These are phyloP conservation scores for Yarrowia bubula DNA, from an alignment of 805 yeast genomes.

Conservation along the genomic window DNA sequence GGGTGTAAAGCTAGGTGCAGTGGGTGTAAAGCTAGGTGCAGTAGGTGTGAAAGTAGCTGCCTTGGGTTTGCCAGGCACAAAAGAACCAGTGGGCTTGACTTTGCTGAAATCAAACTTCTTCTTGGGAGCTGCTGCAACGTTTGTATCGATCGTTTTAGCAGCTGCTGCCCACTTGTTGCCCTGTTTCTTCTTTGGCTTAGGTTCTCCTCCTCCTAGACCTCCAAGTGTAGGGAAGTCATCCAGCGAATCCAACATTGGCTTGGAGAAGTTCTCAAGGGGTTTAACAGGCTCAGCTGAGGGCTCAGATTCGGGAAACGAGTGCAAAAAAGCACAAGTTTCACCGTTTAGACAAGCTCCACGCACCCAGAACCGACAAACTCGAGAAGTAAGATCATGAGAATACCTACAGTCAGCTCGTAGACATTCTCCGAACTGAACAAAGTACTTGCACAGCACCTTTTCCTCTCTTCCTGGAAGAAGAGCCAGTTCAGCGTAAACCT, in stretches of 20 bases:
- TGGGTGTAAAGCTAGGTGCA: neutral
- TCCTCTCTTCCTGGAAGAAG: conserved; percentile 19
- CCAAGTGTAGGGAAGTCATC: conserved; percentile 35
- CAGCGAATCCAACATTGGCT: conserved; percentile 30
- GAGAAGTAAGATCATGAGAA: conserved; percentile 46
- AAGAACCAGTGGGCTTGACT: conserved; percentile 28
- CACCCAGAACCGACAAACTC: conserved; percentile 50
- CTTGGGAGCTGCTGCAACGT: neutral
- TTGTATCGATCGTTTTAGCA: neutral
- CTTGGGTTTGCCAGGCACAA: conserved; percentile 18
- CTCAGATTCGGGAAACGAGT: conserved; percentile 39
- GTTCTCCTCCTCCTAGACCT: neutral
- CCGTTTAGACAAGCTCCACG: conserved; percentile 48
- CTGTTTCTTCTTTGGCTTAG: conserved; percentile 5
- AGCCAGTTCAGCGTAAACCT: neutral
- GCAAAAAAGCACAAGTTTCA: conserved; percentile 44
- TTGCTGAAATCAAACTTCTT: neutral
- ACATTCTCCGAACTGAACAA: conserved; percentile 45
- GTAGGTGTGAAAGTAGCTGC: neutral
- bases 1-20: conserved; percentile 7
- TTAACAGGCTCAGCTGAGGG: neutral
- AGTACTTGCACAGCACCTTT: conserved; percentile 44
- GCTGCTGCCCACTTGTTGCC: conserved; percentile 4
- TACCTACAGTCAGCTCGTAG: conserved; percentile 48
- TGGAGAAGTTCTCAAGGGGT: conserved; percentile 22